These are phyloP conservation scores for Coffea eugenioides DNA, from an alignment of 257 asterid species.

Conservation along the genomic window DNA sequence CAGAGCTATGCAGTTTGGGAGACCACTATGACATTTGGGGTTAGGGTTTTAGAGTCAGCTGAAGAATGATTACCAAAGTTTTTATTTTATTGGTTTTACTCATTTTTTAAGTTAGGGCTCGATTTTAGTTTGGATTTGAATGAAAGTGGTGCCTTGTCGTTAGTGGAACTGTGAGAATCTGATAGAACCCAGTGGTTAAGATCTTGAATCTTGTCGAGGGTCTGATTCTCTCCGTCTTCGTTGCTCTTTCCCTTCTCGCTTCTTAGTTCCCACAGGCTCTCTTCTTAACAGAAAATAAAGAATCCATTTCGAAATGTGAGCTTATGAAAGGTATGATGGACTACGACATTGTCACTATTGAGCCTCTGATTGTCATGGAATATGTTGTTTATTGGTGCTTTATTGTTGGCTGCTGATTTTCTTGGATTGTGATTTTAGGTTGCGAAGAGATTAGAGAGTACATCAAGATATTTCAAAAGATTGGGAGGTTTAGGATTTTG, in stretches of 20 bases:
- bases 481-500: slow-evolving; percentile 94
- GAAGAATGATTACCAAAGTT: slow-evolving; percentile 5
- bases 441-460: slow-evolving; percentile 76
- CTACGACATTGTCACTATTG: too few relatives aligned
- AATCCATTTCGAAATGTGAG: not conserved
- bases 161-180: too few relatives aligned
- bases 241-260: too few relatives aligned
- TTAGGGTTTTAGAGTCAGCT: slow-evolving; percentile 28
- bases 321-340: not conserved
- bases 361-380: not conserved
- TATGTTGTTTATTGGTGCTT: not conserved
- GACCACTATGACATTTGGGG: slow-evolving; percentile 32
- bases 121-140: not conserved
- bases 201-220: too few relatives aligned
- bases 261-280: too few relatives aligned
- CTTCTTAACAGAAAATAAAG: too few relatives aligned
- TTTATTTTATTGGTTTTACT: not conserved
- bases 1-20: slow-evolving; percentile 6
- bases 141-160: not conserved
- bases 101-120: not conserved
- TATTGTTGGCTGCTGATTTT: slow-evolving; percentile 2
- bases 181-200: too few relatives aligned
- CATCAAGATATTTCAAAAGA: slow-evolving; percentile 85
- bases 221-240: too few relatives aligned
- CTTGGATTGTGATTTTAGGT: slow-evolving; percentile 51